Conservation (phyloP, 257 asterid genomes). For the Vinca minor region DNA sequence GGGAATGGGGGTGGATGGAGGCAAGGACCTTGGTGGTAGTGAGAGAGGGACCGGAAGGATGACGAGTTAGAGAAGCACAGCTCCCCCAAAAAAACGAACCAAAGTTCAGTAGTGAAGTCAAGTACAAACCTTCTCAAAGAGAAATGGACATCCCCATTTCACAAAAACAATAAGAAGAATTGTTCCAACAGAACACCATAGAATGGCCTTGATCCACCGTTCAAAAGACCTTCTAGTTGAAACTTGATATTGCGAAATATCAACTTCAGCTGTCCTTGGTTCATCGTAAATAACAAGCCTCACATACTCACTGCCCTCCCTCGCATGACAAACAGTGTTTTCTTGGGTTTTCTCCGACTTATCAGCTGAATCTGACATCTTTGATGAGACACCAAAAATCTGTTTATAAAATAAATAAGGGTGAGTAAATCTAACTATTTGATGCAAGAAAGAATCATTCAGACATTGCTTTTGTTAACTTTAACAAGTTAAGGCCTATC, state of each 20-base stretch:
- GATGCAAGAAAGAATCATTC: not conserved
- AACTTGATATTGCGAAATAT: constrained; percentile 24
- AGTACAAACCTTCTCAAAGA: constrained; percentile 54
- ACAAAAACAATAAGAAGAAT: constrained; percentile 32
- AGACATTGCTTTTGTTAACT: too few species aligned
- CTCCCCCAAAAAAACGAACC: too few species aligned
- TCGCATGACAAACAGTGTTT: constrained; percentile 23
- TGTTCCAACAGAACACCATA: constrained; percentile 32
- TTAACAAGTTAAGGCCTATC: too few species aligned
- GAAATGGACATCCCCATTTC: constrained; percentile 70
- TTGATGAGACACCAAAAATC: constrained; percentile 47
- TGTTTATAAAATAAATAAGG: constrained; percentile 22
- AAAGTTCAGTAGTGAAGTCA: not conserved
- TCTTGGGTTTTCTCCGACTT: constrained; percentile 32
- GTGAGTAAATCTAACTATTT: constrained; percentile 3
- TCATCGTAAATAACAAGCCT: constrained; percentile 60
- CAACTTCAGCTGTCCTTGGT: constrained; percentile 33
- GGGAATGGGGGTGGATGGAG: too few species aligned
- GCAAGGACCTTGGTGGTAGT: too few species aligned
- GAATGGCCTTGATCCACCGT: constrained; percentile 59
- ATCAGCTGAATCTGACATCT: constrained; percentile 45
- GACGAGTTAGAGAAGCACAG: too few species aligned
- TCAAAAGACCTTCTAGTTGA: constrained; percentile 20
- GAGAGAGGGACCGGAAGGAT: too few species aligned
- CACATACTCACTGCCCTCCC: constrained; percentile 66